Percentiles rank a stretch among this genome's conserved stretches.
These are phyloP conservation scores for Solanum neorickii DNA, from an alignment of 257 asterid genomes.

Conservation along the genomic window DNA sequence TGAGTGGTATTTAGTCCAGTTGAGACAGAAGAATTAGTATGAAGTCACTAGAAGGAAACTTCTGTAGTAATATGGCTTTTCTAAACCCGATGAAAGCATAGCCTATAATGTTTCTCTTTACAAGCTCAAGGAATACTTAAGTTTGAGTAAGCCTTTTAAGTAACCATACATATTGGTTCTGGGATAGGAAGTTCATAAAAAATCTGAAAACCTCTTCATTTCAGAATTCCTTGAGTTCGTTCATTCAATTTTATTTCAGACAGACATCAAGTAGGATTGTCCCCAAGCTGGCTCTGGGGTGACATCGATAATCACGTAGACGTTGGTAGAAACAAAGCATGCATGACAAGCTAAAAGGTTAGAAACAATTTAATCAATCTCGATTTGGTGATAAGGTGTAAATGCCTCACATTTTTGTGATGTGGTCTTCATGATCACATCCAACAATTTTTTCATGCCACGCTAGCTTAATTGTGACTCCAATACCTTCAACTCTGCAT, in stretches of 20 bases:
- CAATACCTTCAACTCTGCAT: conserved; percentile 54
- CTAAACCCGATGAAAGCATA: neutral
- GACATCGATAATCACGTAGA: neutral
- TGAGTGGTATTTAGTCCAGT: neutral
- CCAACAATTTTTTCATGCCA: conserved; percentile 42
- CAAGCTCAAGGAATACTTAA: neutral
- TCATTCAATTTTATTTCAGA: neutral
- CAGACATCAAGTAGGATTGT: neutral
- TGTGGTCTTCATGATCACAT: conserved; percentile 61
- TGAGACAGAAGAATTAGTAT: neutral
- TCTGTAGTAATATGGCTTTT: neutral
- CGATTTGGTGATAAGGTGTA: neutral
- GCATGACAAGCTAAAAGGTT: neutral
- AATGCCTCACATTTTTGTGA: conserved; percentile 42
- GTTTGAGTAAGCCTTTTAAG: neutral
- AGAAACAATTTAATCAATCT: neutral
- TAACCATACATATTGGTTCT: neutral
- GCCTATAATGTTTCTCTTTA: neutral
- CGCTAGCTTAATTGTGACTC: conserved; percentile 29
- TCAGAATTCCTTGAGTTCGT: neutral
- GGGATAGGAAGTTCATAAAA: neutral
- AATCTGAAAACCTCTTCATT: neutral
- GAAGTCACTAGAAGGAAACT: neutral
- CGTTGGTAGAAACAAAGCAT: neutral
- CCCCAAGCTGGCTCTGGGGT: neutral